Conservation (phyloP, 257 asterid genomes). For the Solanum tarijense region DNA sequence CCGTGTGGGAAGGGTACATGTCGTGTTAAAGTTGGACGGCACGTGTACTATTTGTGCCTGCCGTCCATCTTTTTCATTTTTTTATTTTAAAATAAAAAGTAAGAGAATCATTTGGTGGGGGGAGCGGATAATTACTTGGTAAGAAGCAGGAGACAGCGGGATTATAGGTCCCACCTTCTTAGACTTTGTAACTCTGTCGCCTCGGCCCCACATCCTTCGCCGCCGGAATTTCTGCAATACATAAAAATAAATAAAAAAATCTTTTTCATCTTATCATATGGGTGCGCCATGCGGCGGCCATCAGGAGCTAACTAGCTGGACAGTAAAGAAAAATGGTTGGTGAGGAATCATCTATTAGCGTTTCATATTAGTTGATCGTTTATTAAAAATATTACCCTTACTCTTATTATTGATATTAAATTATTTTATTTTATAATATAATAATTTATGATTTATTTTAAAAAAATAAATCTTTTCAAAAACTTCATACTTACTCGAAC, state of each 20-base stretch:
- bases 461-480: too few species aligned
- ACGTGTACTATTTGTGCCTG: constrained; percentile 33
- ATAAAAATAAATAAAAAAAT: too few species aligned
- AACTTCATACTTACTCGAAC: too few species aligned
- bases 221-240: constrained; percentile 39
- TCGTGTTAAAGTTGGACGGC: constrained; percentile 47
- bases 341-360: too few species aligned
- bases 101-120: neutral
- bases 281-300: neutral
- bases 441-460: too few species aligned
- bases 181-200: constrained; percentile 16
- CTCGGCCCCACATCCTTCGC: constrained; percentile 16
- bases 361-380: too few species aligned
- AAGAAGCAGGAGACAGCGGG: constrained; percentile 22
- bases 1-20: constrained; percentile 73
- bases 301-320: neutral
- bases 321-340: too few species aligned
- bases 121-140: neutral
- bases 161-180: constrained; percentile 20
- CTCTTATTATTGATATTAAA: too few species aligned
- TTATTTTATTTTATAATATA: too few species aligned
- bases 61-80: constrained; percentile 16
- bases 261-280: neutral
- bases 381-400: accelerated
- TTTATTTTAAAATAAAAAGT: neutral